phyloP scores from a whole-genome alignment of 441 rosid genomes.

The Metrosideros polymorpha region DNA sequence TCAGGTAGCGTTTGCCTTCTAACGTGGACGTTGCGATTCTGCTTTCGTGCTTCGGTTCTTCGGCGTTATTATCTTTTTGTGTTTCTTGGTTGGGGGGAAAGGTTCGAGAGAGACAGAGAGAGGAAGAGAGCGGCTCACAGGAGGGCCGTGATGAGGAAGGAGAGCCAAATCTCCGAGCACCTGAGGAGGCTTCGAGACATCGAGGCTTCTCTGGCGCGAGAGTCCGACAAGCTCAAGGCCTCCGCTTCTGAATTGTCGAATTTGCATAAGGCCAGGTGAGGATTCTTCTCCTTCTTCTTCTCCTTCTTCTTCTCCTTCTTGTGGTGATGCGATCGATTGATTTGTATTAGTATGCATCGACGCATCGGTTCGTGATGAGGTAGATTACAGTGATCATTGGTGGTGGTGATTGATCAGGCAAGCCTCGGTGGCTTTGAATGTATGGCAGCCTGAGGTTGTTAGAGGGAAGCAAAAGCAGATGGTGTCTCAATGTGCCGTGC shows the following conservation, averaged over 20 bases:
- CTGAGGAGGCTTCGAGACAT: conserved; percentile 40
- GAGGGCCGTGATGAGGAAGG: conserved; percentile 56
- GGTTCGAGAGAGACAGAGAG: conserved; percentile 64
- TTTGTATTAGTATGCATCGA: neutral
- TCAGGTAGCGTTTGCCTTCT: conserved; percentile 24
- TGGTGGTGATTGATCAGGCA: conserved; percentile 33
- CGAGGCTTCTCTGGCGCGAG: conserved; percentile 30
- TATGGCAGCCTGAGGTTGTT: conserved; percentile 82
- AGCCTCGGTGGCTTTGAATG: conserved; percentile 83
- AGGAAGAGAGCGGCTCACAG: conserved; percentile 41
- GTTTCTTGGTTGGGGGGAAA: conserved; percentile 5
- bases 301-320: neutral
- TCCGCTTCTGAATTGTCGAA: conserved; percentile 32
- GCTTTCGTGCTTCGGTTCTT: neutral
- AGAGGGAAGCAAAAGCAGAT: conserved; percentile 58
- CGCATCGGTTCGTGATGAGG: neutral
- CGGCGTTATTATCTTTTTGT: neutral
- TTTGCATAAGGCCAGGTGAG: conserved; percentile 60
- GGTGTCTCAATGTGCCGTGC: conserved; percentile 70
- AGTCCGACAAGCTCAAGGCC: conserved; percentile 34
- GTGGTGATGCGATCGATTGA: neutral
- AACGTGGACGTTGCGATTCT: neutral
- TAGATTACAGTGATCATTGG: neutral
- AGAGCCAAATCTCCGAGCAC: conserved; percentile 55
- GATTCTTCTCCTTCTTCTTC: neutral